A percentile compares a stretch with the other conserved stretches of the same genome.
These are phyloP conservation scores for Xylariomycetidae sp. DNA, from an alignment of 2,329 filamentous ascomycete genomes.

Conservation along the genomic window DNA sequence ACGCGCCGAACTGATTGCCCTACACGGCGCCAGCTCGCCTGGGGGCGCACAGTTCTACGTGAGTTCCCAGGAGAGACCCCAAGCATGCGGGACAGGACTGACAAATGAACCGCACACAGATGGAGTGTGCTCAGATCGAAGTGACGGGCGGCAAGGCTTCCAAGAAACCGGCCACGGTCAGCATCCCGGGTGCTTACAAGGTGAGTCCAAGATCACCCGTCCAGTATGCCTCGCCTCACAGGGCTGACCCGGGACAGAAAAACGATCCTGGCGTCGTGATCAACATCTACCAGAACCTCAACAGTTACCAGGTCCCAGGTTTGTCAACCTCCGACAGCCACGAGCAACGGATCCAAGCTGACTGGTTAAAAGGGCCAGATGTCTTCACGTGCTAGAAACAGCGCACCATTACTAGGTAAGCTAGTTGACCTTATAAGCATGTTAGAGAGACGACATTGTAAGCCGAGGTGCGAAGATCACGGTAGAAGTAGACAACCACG, in stretches of 20 bases:
- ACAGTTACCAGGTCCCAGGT: constrained; percentile 29
- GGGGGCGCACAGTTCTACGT: constrained; percentile 42
- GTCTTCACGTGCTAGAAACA: too few species aligned
- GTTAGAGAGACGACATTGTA: too few species aligned
- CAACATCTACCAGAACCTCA: constrained; percentile 29
- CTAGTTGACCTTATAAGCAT: too few species aligned
- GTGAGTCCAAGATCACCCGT: constrained; percentile 11
- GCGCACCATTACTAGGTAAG: too few species aligned
- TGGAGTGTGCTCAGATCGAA: constrained; percentile 32
- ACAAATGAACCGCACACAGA: constrained; percentile 17
- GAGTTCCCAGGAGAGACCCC: constrained; percentile 4
- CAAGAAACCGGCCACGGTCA: constrained; percentile 26
- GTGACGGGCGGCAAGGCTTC: constrained; percentile 27
- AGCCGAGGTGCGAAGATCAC: too few species aligned
- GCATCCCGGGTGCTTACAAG: constrained; percentile 32
- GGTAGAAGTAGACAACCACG: too few species aligned
- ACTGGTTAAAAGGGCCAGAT: too few species aligned
- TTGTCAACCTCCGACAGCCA: not conserved
- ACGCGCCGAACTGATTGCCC: constrained; percentile 53
- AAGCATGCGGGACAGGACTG: not conserved
- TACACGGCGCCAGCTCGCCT: constrained; percentile 40
- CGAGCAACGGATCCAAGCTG: too few species aligned
- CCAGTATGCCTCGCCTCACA: not conserved
- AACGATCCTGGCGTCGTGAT: constrained; percentile 29
- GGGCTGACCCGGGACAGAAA: constrained; percentile 14